phyloP scores from a whole-genome alignment of 176 grass and related monocot genomes.

The Leersia perrieri region DNA sequence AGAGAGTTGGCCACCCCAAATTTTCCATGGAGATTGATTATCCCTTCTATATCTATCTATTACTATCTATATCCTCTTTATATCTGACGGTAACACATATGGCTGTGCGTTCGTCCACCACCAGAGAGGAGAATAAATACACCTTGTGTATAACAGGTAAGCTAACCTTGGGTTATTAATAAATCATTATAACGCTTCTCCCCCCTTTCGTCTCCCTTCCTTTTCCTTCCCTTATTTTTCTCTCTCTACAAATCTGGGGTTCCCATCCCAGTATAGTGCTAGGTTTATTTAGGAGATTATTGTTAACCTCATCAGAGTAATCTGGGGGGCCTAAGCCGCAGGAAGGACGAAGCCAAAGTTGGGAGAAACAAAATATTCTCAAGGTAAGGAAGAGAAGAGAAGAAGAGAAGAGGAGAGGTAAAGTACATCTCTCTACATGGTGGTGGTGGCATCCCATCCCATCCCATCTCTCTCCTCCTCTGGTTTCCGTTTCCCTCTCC shows the following conservation, averaged over 20 bases:
- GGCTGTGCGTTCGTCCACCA: slow-evolving; percentile 1
- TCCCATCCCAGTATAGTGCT: background rate
- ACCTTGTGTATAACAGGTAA: background rate
- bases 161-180: slow-evolving; percentile 44
- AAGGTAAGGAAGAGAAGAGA: background rate
- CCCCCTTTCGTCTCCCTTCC: background rate
- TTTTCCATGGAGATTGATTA: background rate
- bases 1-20: background rate
- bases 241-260: background rate
- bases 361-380: slow-evolving; percentile 45
- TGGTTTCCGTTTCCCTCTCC: background rate
- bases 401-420: slow-evolving; percentile 6
- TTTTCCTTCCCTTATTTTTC: too few relatives aligned
- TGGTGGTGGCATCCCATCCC: background rate
- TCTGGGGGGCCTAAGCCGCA: background rate
- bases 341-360: slow-evolving; percentile 31
- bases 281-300: slow-evolving; percentile 4
- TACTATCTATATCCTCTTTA: slow-evolving; percentile 40
- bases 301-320: slow-evolving; percentile 46
- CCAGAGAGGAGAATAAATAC: background rate
- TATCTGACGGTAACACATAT: slow-evolving; percentile 54
- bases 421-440: slow-evolving; percentile 14
- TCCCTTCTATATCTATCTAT: background rate
- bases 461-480: background rate
- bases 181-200: slow-evolving; percentile 21